Evolutionary conservation across 352 stramenopile genomes (phyloP).

Genomic region (Phytophthora colocasiae): DNA sequence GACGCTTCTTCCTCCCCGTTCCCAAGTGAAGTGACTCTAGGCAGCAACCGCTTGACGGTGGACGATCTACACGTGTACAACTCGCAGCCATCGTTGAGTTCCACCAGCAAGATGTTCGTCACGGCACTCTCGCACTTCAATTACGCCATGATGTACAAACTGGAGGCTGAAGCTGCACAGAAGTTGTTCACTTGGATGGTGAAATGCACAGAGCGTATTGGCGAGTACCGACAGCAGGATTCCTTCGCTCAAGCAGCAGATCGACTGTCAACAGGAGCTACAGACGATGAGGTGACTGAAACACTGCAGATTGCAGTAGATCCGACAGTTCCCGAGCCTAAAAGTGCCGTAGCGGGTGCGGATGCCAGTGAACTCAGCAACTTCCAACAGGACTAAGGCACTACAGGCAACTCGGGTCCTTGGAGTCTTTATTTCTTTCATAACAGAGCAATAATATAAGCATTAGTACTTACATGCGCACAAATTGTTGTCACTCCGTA

Average conservation of each 20-base stretch:
- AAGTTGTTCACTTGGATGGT: slow-evolving; percentile 66
- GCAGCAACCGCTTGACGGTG: slow-evolving; percentile 37
- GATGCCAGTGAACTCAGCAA: slow-evolving; percentile 12
- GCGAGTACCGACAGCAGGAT: slow-evolving; percentile 43
- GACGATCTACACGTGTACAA: slow-evolving; percentile 66
- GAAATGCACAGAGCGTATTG: slow-evolving; percentile 55
- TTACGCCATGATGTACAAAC: slow-evolving; percentile 74
- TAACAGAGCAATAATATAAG: slow-evolving; percentile 7
- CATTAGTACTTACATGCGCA: slow-evolving; percentile 4
- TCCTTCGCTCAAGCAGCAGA: slow-evolving; percentile 52
- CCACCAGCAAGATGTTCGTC: slow-evolving; percentile 59
- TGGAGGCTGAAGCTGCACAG: slow-evolving; percentile 38
- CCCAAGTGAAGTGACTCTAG: slow-evolving; percentile 23
- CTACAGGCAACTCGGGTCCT: not conserved
- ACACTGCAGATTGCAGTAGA: slow-evolving; percentile 25
- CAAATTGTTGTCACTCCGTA: not conserved
- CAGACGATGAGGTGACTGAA: slow-evolving; percentile 3
- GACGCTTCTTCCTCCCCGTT: slow-evolving; percentile 27
- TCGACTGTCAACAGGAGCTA: slow-evolving; percentile 31
- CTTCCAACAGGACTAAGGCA: slow-evolving; percentile 19
- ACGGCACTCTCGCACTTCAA: slow-evolving; percentile 60
- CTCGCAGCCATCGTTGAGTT: slow-evolving; percentile 58
- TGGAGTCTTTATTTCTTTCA: not conserved
- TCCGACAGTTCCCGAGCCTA: not conserved
- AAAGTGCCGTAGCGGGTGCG: slow-evolving; percentile 5